Base-by-base conservation (phyloP, 257 asterid species). In the Solanum peruvianum region DNA sequence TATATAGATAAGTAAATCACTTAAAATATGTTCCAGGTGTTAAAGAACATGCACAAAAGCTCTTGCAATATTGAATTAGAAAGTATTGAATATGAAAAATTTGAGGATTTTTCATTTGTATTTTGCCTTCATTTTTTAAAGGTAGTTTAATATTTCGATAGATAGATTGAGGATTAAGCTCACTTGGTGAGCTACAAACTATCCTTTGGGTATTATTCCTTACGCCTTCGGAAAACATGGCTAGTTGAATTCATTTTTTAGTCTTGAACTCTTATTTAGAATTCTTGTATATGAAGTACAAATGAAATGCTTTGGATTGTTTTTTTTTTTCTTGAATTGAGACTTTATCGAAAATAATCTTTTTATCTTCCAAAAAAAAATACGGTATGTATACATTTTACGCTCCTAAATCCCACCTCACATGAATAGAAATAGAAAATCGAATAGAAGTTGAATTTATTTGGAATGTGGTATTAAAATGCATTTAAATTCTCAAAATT, bases 361-460 rank as follows among this genome's bases (percentile, higher is more conserved):
- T 21, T 58, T 4, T 58, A 58, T 21, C 66, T 58, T 0, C 1
- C 11, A 58, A 0, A 20, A 20, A 58, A 1, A 2, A 0, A 23
- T 7, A 18, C 11, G 0, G 1, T 1, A 21, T 58, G 6, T 8
- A 58, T 58, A 58, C 66, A 58, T 20, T 58, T 58, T 58, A 58
- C n/a, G 0, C 11, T 58, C 25, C 0, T 20, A 58, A 20, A 58
- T 58, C 12, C 0, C 64, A 20, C 66, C 1, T 58, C 25, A 58
- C 0, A 18, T 0, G n/a, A 52, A 52, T 52, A 56, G 0, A 56
- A 56, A 56, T 56, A 56, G 12, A 0, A 60, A 3, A 60, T 60
- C 6, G 1, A 60, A 60, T 21, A 6, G 6, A 60, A 60, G 27
- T 60, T 21, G 18, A 11, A 66, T 67, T 64, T 64, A n/a, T 69